These are phyloP conservation scores for Rhodotorula sp. DNA, from an alignment of 1,284 basidiomycete genomes.

Conservation along the genomic window DNA sequence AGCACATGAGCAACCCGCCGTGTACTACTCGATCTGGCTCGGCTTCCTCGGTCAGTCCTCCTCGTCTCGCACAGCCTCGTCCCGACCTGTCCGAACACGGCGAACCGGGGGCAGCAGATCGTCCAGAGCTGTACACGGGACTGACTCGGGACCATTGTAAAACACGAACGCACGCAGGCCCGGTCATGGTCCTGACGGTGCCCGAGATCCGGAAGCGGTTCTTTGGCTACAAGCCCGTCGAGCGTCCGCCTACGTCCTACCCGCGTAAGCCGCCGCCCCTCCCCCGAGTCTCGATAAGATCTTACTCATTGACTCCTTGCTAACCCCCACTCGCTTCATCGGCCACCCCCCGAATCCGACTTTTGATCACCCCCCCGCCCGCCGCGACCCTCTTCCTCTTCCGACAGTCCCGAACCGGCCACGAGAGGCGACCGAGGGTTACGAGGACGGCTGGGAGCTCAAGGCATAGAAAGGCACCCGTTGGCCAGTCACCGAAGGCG, in stretches of 20 bases:
- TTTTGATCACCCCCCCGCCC: too few species aligned
- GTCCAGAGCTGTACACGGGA: not conserved
- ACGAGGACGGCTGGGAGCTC: conserved; percentile 41
- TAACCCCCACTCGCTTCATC: too few species aligned
- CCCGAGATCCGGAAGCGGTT: conserved; percentile 71
- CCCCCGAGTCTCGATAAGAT: too few species aligned
- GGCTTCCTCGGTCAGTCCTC: conserved; percentile 55
- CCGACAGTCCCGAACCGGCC: conserved; percentile 41
- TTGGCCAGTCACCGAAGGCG: not conserved
- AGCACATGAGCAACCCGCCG: conserved; percentile 87
- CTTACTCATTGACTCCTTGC: too few species aligned
- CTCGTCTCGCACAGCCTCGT: not conserved
- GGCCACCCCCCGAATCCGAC: too few species aligned
- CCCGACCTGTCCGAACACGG: not conserved
- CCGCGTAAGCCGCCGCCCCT: conserved; percentile 59
- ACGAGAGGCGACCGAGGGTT: conserved; percentile 39
- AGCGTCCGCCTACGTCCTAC: conserved; percentile 77
- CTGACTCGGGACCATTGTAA: not conserved
- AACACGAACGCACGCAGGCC: conserved; percentile 58
- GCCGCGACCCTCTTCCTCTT: too few species aligned
- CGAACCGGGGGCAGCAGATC: too few species aligned
- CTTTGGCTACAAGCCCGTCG: conserved; percentile 70
- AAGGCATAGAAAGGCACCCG: conserved; percentile 8
- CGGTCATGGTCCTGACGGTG: conserved; percentile 69
- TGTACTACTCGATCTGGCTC: conserved; percentile 82